A percentile compares a stretch with the other conserved stretches of the same genome.
Evolutionary conservation across 345 rosid genomes (phyloP).

Genomic region (Citrus hindsii): DNA sequence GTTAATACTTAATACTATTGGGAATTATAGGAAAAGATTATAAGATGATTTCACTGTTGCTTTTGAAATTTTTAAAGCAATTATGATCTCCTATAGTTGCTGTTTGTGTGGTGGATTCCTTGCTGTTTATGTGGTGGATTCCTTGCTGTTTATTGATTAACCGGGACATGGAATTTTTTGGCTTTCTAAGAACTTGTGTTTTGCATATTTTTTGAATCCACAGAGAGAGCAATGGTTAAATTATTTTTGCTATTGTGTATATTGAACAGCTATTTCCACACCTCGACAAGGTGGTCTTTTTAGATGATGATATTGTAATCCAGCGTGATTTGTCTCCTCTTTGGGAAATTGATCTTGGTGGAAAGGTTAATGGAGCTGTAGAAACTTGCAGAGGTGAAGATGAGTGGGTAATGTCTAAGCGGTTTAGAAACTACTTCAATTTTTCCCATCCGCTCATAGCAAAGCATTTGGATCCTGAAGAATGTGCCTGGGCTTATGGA

Average conservation of each 20-base stretch:
- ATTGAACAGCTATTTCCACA: constrained; percentile 86
- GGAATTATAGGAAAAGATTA: background rate
- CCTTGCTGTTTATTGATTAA: background rate
- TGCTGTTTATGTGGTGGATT: too few species aligned
- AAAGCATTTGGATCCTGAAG: constrained; percentile 79
- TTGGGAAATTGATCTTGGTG: constrained; percentile 85
- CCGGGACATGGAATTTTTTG: background rate
- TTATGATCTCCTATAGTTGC: background rate
- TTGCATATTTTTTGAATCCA: background rate
- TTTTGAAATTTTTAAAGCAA: background rate
- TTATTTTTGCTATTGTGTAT: constrained; percentile 11
- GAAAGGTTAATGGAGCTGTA: constrained; percentile 97
- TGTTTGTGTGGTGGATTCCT: background rate
- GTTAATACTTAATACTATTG: background rate
- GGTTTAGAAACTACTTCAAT: constrained; percentile 93
- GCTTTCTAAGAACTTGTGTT: background rate
- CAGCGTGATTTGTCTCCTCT: constrained; percentile 92
- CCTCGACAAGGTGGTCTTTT: constrained; percentile 90
- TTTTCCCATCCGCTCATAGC: constrained; percentile 94
- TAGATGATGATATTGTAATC: constrained; percentile 94
- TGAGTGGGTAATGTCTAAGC: constrained; percentile 99
- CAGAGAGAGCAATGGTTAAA: background rate
- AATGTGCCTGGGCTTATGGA: constrained; percentile 99
- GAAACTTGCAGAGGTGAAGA: constrained; percentile 98
- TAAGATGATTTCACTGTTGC: background rate